phyloP scores from a whole-genome alignment of 306 rosid species.

The Fragaria iinumae region DNA sequence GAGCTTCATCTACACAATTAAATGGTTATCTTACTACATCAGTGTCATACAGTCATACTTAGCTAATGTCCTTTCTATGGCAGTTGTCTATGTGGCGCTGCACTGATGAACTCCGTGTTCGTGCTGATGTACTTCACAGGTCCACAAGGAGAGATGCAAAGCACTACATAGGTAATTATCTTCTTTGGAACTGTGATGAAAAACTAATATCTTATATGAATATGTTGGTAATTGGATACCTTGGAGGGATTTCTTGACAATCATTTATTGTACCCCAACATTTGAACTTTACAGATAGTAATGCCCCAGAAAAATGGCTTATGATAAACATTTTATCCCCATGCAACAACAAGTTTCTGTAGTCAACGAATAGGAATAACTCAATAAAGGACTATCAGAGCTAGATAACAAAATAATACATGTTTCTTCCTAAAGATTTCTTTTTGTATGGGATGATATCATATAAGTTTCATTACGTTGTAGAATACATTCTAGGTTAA shows the following conservation, averaged over 20 bases:
- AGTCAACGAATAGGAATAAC: background rate
- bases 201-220: background rate
- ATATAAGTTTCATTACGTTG: background rate
- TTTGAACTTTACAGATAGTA: background rate
- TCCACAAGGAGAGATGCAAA: constrained; percentile 84
- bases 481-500: background rate
- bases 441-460: background rate
- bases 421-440: background rate
- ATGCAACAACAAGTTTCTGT: background rate
- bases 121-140: constrained; percentile 68
- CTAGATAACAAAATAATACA: background rate
- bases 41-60: constrained; percentile 10
- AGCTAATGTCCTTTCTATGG: constrained; percentile 18
- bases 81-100: constrained; percentile 99
- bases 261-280: background rate
- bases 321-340: background rate
- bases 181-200: background rate
- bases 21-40: background rate
- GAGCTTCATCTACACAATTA: constrained; percentile 4
- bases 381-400: background rate
- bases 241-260: background rate
- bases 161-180: constrained; percentile 77
- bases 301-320: background rate
- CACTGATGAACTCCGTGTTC: constrained; percentile 83
- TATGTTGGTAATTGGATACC: background rate